Base-by-base conservation (phyloP, 2,329 filamentous ascomycete genomes). In the Fusarium sacchari region DNA sequence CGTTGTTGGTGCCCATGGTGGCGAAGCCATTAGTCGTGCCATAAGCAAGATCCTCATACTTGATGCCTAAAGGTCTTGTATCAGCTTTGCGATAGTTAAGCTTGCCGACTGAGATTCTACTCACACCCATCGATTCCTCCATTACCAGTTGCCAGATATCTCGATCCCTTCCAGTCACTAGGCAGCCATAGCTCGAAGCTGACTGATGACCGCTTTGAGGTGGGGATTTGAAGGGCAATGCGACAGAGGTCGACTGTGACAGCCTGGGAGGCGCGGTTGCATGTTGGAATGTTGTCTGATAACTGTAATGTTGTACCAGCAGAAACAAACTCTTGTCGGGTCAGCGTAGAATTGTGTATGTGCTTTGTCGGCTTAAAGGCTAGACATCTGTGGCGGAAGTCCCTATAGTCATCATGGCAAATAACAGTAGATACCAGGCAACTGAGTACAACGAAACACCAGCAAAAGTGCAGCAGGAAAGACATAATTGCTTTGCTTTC, bases 71-170 rank as follows among this genome's bases (percentile, higher is more conserved):
- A 22, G 0, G 6, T 24, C 32, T 20, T 18, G 5, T 3, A 4
- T 68, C 15, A 68, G 36, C 30, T n/a, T 34, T 6, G 11, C 26
- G 6, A 11, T 7, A 4, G 13, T 8, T 17, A 5, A 12, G 17
- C 6, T 15, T 13, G 15, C 22, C 11, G 6, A 18, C 5, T 9
- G 6, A 2, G 12, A 7, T 11, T 28, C 13, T 7, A 59, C 69
- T 56, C 82, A 69, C 86, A 87, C 18, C 86, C 85, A 42, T 82
- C 82, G 18, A 86, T 76, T 6, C 86, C 86, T 1, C 85, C 85
- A 57, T 88, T 88, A 1, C 86, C 86, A 0, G 84, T 86, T 28
- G 82, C 84, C 46, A 88, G 56, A 50, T 86, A 86, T 7, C 84
- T 82, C 1, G 26, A 13, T 5, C 82, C 85, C 3, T 80, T 83